Evolutionary conservation across 1,284 basidiomycete species (phyloP).

Genomic region (Pseudozyma thailandica): DNA sequence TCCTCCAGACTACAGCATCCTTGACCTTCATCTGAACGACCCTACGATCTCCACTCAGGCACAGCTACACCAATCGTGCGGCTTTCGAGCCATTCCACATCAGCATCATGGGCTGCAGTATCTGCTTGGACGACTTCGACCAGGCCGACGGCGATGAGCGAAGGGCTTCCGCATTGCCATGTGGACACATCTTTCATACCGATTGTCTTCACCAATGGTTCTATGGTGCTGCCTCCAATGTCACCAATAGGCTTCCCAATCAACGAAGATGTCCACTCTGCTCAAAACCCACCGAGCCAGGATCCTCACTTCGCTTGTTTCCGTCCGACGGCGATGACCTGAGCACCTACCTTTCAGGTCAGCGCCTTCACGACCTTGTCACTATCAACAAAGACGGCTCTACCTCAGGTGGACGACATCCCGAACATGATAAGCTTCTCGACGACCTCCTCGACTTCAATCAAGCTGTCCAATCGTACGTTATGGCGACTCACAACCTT

Average conservation of each 20-base stretch:
- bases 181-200: constrained; percentile 49
- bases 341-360: constrained; percentile 28
- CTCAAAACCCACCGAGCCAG: constrained; percentile 4
- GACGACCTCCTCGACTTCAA: constrained; percentile 40
- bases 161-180: constrained; percentile 31
- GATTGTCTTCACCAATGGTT: constrained; percentile 41
- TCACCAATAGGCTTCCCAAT: neutral
- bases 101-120: constrained; percentile 39
- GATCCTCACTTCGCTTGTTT: constrained; percentile 18
- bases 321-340: constrained; percentile 45
- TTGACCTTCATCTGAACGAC: no score
- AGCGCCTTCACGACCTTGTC: constrained; percentile 5
- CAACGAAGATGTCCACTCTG: constrained; percentile 40
- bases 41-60: neutral
- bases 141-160: constrained; percentile 22
- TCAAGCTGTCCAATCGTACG: constrained; percentile 24
- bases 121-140: constrained; percentile 47
- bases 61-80: neutral
- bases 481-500: constrained; percentile 26
- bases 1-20: no score
- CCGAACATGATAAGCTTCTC: constrained; percentile 15
- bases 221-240: constrained; percentile 12
- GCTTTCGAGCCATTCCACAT: neutral
- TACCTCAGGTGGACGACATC: neutral
- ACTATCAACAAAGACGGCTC: neutral